These are phyloP conservation scores for Colletotrichum incanum DNA, from an alignment of 2,329 filamentous ascomycete genomes.

Conservation along the genomic window DNA sequence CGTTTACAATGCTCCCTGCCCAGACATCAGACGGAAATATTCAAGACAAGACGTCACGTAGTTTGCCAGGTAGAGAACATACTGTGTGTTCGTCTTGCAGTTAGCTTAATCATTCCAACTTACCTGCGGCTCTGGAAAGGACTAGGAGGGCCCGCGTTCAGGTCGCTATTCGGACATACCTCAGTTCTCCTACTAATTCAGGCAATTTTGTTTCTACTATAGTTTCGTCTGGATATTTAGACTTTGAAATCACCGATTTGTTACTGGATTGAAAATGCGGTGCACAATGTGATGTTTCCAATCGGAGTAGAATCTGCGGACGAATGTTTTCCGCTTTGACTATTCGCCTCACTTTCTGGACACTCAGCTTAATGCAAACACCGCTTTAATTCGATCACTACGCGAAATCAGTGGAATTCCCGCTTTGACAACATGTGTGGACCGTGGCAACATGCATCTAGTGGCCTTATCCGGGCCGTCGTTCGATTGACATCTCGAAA, in stretches of 20 bases:
- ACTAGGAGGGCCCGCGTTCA: too few species aligned
- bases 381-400: conserved; percentile 1
- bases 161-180: neutral
- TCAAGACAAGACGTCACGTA: neutral
- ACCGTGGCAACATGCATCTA: neutral
- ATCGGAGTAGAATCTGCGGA: neutral
- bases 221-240: conserved; percentile 1
- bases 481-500: neutral
- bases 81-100: neutral
- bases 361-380: conserved; percentile 17
- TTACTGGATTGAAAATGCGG: neutral
- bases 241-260: neutral
- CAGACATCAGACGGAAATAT: neutral
- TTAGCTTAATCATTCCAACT: neutral
- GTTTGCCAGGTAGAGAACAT: neutral
- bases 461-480: neutral
- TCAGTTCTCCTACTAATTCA: neutral
- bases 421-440: conserved; percentile 1
- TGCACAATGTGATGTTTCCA: neutral
- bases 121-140: neutral
- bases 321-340: conserved; percentile 25
- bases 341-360: conserved; percentile 9
- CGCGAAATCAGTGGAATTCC: too few species aligned
- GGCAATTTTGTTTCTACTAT: neutral
- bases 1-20: neutral